Evolutionary conservation across 352 stramenopile genomes (phyloP), one percentile per base, ranked within the genome.

Genomic region (Globisporangium nagaii): DNA sequence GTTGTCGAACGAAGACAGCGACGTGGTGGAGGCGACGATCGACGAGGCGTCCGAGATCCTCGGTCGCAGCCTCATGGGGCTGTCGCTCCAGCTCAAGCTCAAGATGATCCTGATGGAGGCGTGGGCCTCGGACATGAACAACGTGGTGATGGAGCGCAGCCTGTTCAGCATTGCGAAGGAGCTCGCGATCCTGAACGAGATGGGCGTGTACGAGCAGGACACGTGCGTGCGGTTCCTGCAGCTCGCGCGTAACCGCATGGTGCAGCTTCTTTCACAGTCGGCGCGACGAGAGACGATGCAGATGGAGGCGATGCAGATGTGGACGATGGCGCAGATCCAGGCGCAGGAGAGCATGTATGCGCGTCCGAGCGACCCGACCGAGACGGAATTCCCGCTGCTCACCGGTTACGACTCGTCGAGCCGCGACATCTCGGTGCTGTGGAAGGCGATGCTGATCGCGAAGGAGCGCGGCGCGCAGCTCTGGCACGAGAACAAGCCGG

Each of bases 81-180:
- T 93, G 27, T 81, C 80, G 28, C 67, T 91, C 43, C 78, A 90
- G 65, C 75, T 90, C 57, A 90, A 90, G 65, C 78, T 90, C 63
- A 93, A 91, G 76, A 86, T 80, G 66, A 84, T 90, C 39, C 57
- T 93, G 36, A 75, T 89, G 30, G 83, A 93, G 49, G 80, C 83
- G 22, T 91, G 79, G 73, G 75, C 82, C 22, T 91, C 76, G 3
- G 79, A 93, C 66, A 88, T 90, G 78, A 93, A 93, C 68, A 88
- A 68, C 56, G 76, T 93, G 48, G 83, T 93, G 25, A 91, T 93
- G 63, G 83, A 93, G 57, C 79, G 82, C 44, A 91, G 90, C 51
- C 68, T 93, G 10, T 90, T 91, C 47, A 60, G 71, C 19, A 86
- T 91, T 51, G 83, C 83, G 44, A 90, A 90, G 57, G 83, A 93